phyloP scores from a whole-genome alignment of 2,329 filamentous ascomycete genomes.

The Phialocephala subalpina region DNA sequence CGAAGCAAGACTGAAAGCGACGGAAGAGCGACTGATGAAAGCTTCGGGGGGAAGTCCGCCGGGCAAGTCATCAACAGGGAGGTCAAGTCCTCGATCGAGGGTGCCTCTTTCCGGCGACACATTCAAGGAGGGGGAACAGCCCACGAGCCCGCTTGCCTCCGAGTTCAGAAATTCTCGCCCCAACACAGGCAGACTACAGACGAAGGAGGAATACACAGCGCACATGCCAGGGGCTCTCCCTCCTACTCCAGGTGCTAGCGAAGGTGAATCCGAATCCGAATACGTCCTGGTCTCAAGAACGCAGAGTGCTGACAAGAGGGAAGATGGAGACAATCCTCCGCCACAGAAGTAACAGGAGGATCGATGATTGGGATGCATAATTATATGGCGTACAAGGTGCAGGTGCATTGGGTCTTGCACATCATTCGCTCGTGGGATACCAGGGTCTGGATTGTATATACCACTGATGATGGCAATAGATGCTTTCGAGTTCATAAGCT shows the following conservation, averaged over 20 bases:
- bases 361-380: conserved; percentile 22
- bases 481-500: conserved; percentile 2
- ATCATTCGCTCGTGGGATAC: conserved; percentile 30
- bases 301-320: conserved; percentile 36
- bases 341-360: conserved; percentile 22
- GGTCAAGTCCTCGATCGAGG: conserved; percentile 35
- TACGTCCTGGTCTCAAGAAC: conserved; percentile 37
- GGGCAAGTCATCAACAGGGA: conserved; percentile 21
- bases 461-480: conserved; percentile 34
- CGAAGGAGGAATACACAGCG: conserved; percentile 21
- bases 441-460: conserved; percentile 37
- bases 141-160: conserved; percentile 31
- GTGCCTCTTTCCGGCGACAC: conserved; percentile 32
- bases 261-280: conserved; percentile 44
- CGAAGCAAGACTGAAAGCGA: conserved; percentile 83
- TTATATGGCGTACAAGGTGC: conserved; percentile 27
- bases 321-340: conserved; percentile 39
- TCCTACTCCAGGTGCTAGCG: conserved; percentile 45
- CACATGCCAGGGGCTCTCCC: conserved; percentile 42
- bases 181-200: conserved; percentile 19
- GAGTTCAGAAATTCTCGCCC: conserved; percentile 25
- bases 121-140: conserved; percentile 28
- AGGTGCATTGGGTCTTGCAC: conserved; percentile 26
- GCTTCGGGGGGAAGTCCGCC: conserved; percentile 26
- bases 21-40: conserved; percentile 77